These are phyloP conservation scores for Plasmodium inui DNA, from an alignment of 169 alveolate species.

Conservation along the genomic window DNA sequence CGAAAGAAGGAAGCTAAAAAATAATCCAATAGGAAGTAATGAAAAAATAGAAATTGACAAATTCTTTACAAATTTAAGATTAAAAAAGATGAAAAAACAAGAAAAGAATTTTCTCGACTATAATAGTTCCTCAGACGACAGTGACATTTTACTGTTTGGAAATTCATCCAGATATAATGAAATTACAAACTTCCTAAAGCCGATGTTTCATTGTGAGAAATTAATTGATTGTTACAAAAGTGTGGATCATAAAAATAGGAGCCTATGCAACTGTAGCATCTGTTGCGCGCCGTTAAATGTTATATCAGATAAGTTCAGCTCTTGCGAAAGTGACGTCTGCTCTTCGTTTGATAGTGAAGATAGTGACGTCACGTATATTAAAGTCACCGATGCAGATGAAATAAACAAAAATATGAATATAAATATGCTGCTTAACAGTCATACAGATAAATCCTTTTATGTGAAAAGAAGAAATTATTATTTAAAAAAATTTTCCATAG, in stretches of 20 bases:
- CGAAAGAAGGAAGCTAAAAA: conserved; percentile 6
- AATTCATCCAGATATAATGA: conserved; percentile 11
- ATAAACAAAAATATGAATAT: conserved; percentile 57
- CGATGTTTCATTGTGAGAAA: conserved; percentile 35
- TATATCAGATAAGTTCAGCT: conserved; percentile 34
- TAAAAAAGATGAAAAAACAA: conserved; percentile 55
- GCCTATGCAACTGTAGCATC: not conserved
- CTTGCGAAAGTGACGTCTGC: conserved; percentile 53
- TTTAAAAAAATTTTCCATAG: conserved; percentile 69
- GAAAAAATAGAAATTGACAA: conserved; percentile 57
- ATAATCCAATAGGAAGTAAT: not conserved
- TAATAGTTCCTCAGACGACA: conserved; percentile 54
- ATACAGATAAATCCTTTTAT: conserved; percentile 50
- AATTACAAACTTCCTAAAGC: conserved; percentile 9
- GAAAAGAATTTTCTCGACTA: conserved; percentile 35
- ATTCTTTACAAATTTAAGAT: conserved; percentile 54
- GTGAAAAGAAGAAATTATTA: conserved; percentile 44
- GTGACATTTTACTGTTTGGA: conserved; percentile 61
- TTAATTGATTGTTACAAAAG: conserved; percentile 10
- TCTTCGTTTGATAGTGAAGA: conserved; percentile 70
- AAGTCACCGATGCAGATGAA: conserved; percentile 54
- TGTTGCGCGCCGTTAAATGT: conserved; percentile 19
- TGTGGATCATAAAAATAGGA: not conserved
- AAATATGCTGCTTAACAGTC: conserved; percentile 33
- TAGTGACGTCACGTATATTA: conserved; percentile 52